Evolutionary conservation across 441 rosid genomes (phyloP), one percentile per base, ranked within the genome.

Genomic region (Kokia cookei): DNA sequence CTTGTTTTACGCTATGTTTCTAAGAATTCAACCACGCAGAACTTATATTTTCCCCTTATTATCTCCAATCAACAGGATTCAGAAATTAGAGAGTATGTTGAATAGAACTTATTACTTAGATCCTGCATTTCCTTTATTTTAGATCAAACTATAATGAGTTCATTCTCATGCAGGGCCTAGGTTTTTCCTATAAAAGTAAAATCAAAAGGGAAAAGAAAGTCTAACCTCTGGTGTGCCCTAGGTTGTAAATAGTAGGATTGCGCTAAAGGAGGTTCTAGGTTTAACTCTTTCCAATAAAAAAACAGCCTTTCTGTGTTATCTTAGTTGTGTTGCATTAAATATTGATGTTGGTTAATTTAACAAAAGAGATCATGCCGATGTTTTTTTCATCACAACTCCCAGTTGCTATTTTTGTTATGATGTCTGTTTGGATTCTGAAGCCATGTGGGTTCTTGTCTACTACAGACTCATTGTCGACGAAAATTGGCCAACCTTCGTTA

Each of bases 391-490:
- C 59, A 43, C 40, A 60, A 13, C 17, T 64, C 48, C 32, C 27
- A 47, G 17, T 59, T 24, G 13, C 14, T 15, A 48, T 48, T 50
- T 65, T 57, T n/a, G 63, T 75, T 67, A 26, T 15, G 47, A 5
- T 45, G 45, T 37, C 14, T 24, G 42, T 60, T 42, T 10, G 45
- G 22, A 15, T 37, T 58, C 35, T 78, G 32, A 58, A 24, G 37
- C 27, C 15, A 68, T 10, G 65, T 63, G 10, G 65, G 61, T 43
- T 69, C 64, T 19, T 84, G 71, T 80, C 58, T 77, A 53, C 72
- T n/a, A n/a, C 92, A 96, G 98, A 85, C 89, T 84, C 86, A 88
- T 13, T 80, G 83, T 70, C 86, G 98, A 76, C 82, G 84, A 79
- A 79, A 78, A 80, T 79, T 86, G 75, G 88, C 87, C 57, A 86